Base-by-base conservation (phyloP, 306 rosid genomes). In the Luffa aegyptiaca region DNA sequence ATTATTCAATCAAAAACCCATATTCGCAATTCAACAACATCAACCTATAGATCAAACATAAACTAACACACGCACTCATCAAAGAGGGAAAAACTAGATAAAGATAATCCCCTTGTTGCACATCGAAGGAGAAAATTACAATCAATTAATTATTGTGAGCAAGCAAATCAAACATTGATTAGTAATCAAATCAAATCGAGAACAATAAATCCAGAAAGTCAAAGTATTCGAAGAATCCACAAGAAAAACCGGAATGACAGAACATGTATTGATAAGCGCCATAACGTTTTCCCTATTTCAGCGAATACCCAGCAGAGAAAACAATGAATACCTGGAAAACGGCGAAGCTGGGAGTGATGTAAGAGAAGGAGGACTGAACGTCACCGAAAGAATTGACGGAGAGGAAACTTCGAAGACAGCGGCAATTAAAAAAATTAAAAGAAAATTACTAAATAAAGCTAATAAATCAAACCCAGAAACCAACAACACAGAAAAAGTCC, bases 281-380 rank as follows among this genome's bases (percentile, higher is more conserved):
- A 56, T 3, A 56, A 56, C 12, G 10, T 26, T 12, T 31, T 0
- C 36, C 66, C 8, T 9, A 16, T 9, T 59, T 21, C 39, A 10
- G 65, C 37, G 65, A 26, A 58, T 7, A 20, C 4, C 3, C 4
- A 21, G 39, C 42, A 31, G 77, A 72, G 57, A 31, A 48, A 45
- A 73, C 6, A 31, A 12, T 0, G 36, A 10, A 49, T 69, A 94
- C 98, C 97, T 88, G 93, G 75, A 92, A 94, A 65, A 94, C 91
- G 1, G 89, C 97, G 26, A 97, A 91, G 37, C 84, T 1, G 3
- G 98, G 97, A 35, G 86, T 46, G 31, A 92, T 73, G 18, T n/a
- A 8, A 53, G 98, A 91, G 90, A 82, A 94, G 37, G 98, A 91
- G 69, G 92, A 85, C 86, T 88, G 97, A 26, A 94, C 92, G 13